Conservation (phyloP, 169 alveolate genomes). For the Plasmodium vinckei region DNA sequence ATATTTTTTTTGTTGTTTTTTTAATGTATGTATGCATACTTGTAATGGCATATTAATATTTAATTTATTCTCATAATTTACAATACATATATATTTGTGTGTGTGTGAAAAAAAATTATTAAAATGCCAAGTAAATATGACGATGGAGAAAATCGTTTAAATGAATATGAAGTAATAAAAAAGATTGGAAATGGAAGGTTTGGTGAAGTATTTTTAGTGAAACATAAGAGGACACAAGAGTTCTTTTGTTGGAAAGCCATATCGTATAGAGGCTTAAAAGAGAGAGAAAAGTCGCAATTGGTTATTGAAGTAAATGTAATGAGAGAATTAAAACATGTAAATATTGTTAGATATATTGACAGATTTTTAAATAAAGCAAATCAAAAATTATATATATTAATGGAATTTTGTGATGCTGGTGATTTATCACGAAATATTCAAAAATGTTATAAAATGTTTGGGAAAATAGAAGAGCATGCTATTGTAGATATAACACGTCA, state of each 20-base stretch:
- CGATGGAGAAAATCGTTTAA: slow-evolving; percentile 84
- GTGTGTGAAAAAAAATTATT: slow-evolving; percentile 2
- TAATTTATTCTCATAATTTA: neutral
- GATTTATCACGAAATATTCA: slow-evolving; percentile 94
- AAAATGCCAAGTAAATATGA: slow-evolving; percentile 74
- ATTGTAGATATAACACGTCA: slow-evolving; percentile 95
- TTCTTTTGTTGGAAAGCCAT: slow-evolving; percentile 96
- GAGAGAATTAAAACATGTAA: slow-evolving; percentile 95
- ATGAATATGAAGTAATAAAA: slow-evolving; percentile 87
- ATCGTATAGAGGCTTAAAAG: slow-evolving; percentile 94
- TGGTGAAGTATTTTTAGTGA: slow-evolving; percentile 92
- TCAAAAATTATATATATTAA: slow-evolving; percentile 92
- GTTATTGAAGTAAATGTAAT: slow-evolving; percentile 97
- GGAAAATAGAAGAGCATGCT: slow-evolving; percentile 93
- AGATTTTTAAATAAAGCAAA: slow-evolving; percentile 93
- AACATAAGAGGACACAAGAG: slow-evolving; percentile 88
- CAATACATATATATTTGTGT: neutral
- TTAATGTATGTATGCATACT: neutral
- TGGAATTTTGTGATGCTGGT: slow-evolving; percentile 98
- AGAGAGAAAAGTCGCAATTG: slow-evolving; percentile 95
- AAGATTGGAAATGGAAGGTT: slow-evolving; percentile 92
- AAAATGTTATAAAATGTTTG: slow-evolving; percentile 91
- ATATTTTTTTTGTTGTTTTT: neutral
- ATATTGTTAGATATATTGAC: slow-evolving; percentile 95
- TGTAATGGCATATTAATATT: neutral